Evolutionary conservation across 2,329 filamentous ascomycete genomes (phyloP), one percentile per base, ranked within the genome.

Genomic region (Talaromyces rugulosus): DNA sequence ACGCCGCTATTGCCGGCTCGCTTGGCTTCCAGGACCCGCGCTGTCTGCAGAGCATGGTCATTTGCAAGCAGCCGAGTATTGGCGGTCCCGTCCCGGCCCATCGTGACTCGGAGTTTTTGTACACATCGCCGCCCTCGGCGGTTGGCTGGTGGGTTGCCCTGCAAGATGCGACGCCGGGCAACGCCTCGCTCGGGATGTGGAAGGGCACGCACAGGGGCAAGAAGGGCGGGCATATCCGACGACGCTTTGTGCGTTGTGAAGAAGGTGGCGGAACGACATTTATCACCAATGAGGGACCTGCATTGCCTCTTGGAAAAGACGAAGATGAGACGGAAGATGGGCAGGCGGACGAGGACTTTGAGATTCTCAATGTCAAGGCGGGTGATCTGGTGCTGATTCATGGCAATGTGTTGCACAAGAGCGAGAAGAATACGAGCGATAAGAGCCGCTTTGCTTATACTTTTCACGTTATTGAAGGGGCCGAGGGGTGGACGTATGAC

Each of bases 111-210:
- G 93, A 92, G 0, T 99, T 98, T 69, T 69, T 99, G 64, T 98
- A 96, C 75, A 98, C 95, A 1, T 81, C 92, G 66, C 89, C 91
- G 42, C 94, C 94, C 0, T 90, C 86, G 44, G 95, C 95, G 0
- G 90, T 98, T 2, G 95, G 95, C 0, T 98, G 94, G 80, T 99
- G 95, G 95, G 96, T 97, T 75, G 95, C 95, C 12, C 84, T 99
- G 44, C 93, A 99, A 79, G 94, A 98, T 76, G 91, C 92, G 27
- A 94, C 90, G 7, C 80, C 83, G 0, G 87, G 89, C 73, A 99
- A 99, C 75, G 95, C 92, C 1, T 96, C 93, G 70, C 76, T 99
- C 71, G 91, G 89, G 65, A 96, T 98, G 77, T 84, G 92, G 67
- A 88, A 87, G 0, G 94, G 93, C 0, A 92, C 88, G 67, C 94